Evolutionary conservation across 108 stramenopile species (phyloP).

Genomic region (Fistulifera pelliculosa): DNA sequence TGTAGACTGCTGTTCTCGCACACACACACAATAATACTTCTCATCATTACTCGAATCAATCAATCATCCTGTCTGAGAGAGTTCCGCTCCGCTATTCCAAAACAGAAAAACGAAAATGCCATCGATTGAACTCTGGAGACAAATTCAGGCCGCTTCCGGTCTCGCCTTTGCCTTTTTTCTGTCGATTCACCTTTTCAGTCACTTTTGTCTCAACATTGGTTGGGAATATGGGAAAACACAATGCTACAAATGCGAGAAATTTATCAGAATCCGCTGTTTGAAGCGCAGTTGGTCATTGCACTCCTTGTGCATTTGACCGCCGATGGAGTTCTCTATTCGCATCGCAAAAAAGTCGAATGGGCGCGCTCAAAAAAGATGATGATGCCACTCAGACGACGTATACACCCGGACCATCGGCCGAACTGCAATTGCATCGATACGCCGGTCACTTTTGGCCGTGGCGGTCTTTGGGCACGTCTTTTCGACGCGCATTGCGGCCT

Average conservation of each 20-base stretch:
- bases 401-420: conserved; percentile 1
- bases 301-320: not conserved
- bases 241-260: not conserved
- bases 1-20: too few relatives aligned
- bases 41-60: too few relatives aligned
- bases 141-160: conserved; percentile 1
- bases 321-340: not conserved
- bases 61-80: too few relatives aligned
- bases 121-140: too few relatives aligned
- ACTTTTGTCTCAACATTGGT: not conserved
- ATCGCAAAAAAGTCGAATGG: not conserved
- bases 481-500: not conserved
- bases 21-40: too few relatives aligned
- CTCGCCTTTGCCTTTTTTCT: not conserved
- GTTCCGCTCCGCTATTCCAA: too few relatives aligned
- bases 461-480: not conserved
- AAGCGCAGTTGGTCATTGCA: not conserved
- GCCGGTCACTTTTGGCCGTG: not conserved
- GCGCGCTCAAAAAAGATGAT: not conserved
- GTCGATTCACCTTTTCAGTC: not conserved
- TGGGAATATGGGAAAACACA: not conserved
- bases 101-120: too few relatives aligned
- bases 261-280: not conserved
- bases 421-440: conserved; percentile 2
- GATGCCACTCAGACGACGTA: not conserved